A percentile compares a stretch with the other conserved stretches of the same genome.
Conservation (phyloP, 208 protist species). For the Trypanosoma rangeli region DNA sequence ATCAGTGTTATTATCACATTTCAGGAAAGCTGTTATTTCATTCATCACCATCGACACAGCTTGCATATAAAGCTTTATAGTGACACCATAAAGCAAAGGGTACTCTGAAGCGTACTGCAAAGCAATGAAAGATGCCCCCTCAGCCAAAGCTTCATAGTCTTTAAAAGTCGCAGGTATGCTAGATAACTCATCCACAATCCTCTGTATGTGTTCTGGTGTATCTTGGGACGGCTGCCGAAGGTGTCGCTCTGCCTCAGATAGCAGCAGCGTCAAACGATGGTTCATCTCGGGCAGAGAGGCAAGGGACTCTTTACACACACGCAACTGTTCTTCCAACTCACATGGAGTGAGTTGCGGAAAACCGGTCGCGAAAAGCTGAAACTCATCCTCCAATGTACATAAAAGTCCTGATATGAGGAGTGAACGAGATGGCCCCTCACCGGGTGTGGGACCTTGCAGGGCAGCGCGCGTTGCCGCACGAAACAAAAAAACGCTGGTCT, state of each 20-base stretch:
- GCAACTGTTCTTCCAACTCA: constrained; percentile 19
- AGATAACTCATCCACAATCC: constrained; percentile 15
- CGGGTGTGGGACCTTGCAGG: constrained; percentile 12
- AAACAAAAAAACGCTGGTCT: constrained; percentile 24
- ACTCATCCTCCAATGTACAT: constrained; percentile 32
- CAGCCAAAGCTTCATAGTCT: constrained; percentile 22
- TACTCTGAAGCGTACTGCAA: constrained; percentile 10
- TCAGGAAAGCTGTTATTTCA: neutral
- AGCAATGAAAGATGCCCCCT: constrained; percentile 18
- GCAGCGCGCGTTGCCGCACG: constrained; percentile 10
- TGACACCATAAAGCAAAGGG: constrained; percentile 16
- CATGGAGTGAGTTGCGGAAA: constrained; percentile 8
- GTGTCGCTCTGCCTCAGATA: constrained; percentile 20
- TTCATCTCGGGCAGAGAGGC: neutral
- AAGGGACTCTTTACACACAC: constrained; percentile 15
- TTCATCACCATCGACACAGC: constrained; percentile 7
- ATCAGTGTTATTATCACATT: neutral
- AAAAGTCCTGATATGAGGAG: constrained; percentile 16
- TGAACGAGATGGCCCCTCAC: neutral
- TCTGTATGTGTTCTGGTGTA: constrained; percentile 12
- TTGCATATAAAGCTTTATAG: constrained; percentile 20
- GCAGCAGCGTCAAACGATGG: constrained; percentile 18
- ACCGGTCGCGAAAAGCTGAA: constrained; percentile 25
- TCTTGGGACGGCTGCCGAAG: constrained; percentile 17
- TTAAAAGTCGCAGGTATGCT: constrained; percentile 8